A percentile compares a stretch with the other conserved stretches of the same genome.
Evolutionary conservation across 306 rosid species (phyloP).

Genomic region (Arachis stenosperma): DNA sequence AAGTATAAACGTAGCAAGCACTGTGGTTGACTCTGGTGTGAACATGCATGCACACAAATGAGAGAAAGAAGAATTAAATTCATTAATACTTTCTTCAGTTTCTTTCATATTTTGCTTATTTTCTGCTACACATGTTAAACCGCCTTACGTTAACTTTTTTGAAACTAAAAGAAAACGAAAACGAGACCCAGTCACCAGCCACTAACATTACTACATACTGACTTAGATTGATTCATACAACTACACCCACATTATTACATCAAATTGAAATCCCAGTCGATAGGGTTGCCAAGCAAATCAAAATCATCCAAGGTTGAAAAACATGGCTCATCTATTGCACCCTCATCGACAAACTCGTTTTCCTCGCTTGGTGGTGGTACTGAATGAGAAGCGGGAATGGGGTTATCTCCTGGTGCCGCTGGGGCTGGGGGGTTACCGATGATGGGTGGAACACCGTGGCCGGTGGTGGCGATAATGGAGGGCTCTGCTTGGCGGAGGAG

Average conservation of each 20-base stretch:
- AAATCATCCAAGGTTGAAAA: neutral
- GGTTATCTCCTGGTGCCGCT: neutral
- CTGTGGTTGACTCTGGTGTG: too few relatives aligned
- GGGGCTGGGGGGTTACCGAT: neutral
- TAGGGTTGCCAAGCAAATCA: neutral
- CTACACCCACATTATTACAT: neutral
- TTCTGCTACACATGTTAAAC: neutral
- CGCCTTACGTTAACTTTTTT: neutral
- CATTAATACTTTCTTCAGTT: neutral
- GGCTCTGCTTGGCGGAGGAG: constrained; percentile 50
- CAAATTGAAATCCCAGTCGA: neutral
- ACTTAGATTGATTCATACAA: neutral
- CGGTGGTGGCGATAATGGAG: constrained; percentile 25
- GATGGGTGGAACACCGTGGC: neutral
- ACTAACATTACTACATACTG: too few relatives aligned
- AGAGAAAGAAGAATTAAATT: neutral
- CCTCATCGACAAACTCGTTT: neutral
- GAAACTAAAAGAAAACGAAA: too few relatives aligned
- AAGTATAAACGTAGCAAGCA: too few relatives aligned
- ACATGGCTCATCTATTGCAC: neutral
- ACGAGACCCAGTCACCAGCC: too few relatives aligned
- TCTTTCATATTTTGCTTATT: neutral
- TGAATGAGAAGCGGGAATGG: neutral
- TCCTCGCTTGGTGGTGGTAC: neutral
- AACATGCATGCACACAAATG: neutral